A percentile compares a stretch with the other conserved stretches of the same genome.
phyloP scores from a whole-genome alignment of 139 green algal genomes.

The Coelastrella sp. region DNA sequence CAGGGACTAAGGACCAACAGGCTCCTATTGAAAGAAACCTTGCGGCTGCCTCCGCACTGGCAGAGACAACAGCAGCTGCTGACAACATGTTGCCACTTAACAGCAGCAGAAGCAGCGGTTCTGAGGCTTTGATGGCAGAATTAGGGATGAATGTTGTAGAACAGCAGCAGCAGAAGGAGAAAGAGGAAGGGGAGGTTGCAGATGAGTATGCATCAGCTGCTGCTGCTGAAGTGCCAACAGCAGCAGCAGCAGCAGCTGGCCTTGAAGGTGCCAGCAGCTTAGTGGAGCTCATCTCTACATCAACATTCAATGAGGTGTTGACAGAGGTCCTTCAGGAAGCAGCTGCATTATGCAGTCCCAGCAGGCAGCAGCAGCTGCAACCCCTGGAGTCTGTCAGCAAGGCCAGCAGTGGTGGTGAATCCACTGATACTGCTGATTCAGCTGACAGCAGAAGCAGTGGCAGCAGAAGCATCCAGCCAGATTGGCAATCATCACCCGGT shows the following conservation, averaged over 20 bases:
- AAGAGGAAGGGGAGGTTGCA: background rate
- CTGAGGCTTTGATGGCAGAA: background rate
- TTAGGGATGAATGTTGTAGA: too few species aligned
- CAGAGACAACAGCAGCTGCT: background rate
- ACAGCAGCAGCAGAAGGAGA: conserved; percentile 9
- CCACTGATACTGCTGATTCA: conserved; percentile 9
- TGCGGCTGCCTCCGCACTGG: background rate
- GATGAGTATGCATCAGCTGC: background rate
- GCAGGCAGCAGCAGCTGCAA: conserved; percentile 24
- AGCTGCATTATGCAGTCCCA: background rate
- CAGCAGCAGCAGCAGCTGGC: background rate
- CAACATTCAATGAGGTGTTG: conserved; percentile 21
- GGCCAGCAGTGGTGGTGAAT: background rate
- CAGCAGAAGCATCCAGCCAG: conserved; percentile 28
- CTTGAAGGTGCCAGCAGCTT: background rate
- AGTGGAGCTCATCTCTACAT: background rate
- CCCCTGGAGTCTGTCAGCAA: background rate
- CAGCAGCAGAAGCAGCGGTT: conserved; percentile 23
- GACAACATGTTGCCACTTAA: background rate
- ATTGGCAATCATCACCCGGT: conserved; percentile 1
- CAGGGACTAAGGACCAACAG: background rate
- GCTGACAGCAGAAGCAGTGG: conserved; percentile 35
- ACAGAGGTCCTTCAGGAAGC: conserved; percentile 23
- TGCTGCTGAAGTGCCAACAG: background rate
- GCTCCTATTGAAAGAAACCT: background rate